Conservation (phyloP, 176 grass and related monocot genomes). For the Carex pumila region DNA sequence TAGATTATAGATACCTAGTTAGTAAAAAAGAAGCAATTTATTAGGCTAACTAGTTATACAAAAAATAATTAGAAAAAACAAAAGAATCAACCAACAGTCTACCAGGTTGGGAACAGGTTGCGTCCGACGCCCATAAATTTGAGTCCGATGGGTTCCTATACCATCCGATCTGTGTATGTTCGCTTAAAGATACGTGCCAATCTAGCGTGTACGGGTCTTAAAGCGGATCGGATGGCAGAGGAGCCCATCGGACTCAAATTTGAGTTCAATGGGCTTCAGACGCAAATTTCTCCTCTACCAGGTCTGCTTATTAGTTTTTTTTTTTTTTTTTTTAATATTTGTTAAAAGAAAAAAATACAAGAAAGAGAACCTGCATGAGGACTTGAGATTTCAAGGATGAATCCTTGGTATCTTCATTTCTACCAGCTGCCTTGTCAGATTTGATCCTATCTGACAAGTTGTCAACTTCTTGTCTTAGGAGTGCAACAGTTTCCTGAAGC, state of each 20-base stretch:
- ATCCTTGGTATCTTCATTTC: conserved; percentile 39
- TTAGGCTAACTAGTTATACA: background rate
- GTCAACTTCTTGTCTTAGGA: conserved; percentile 51
- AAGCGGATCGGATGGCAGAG: too few relatives aligned
- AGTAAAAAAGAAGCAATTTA: background rate
- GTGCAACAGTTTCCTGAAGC: conserved; percentile 47
- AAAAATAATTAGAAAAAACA: background rate
- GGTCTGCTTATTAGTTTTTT: background rate
- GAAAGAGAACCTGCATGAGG: conserved; percentile 57
- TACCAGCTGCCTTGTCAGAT: conserved; percentile 29
- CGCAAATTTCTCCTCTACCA: background rate
- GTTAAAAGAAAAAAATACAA: background rate
- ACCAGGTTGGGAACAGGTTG: background rate
- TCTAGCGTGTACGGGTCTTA: too few relatives aligned
- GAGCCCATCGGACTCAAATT: too few relatives aligned
- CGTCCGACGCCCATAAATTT: too few relatives aligned
- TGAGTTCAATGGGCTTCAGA: too few relatives aligned
- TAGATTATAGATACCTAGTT: background rate
- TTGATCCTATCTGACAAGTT: conserved; percentile 35
- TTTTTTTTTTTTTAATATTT: background rate
- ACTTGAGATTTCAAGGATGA: conserved; percentile 58
- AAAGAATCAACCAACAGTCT: background rate
- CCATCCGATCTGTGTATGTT: too few relatives aligned
- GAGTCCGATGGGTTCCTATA: too few relatives aligned
- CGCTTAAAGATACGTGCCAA: too few relatives aligned